phyloP scores from a whole-genome alignment of 2,329 filamentous ascomycete species.

The Botryotinia convoluta region DNA sequence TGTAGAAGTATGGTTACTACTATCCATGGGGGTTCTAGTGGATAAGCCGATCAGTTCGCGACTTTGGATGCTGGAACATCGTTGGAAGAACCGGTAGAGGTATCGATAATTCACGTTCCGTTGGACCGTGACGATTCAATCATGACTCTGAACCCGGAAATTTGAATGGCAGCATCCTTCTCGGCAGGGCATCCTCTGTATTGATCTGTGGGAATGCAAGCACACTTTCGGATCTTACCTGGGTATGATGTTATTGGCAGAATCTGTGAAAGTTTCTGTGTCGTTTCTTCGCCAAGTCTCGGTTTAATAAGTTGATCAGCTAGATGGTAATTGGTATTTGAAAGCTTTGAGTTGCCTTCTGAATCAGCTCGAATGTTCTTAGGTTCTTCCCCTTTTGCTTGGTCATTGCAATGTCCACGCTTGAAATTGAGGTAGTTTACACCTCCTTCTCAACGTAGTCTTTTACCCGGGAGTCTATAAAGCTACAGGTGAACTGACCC shows the following conservation, averaged over 20 bases:
- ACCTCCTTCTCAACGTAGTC: not conserved
- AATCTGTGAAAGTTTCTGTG: no score
- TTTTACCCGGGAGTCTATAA: not conserved
- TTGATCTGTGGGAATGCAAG: no score
- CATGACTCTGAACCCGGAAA: not conserved
- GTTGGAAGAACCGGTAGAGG: not conserved
- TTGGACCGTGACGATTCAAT: not conserved
- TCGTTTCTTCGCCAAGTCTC: no score
- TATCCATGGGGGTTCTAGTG: not conserved
- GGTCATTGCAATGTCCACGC: not conserved
- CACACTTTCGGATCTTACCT: not conserved
- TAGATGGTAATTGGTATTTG: not conserved
- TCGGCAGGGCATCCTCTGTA: no score
- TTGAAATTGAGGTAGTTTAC: not conserved
- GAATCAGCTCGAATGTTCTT: not conserved
- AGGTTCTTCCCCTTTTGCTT: not conserved
- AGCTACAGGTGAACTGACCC: not conserved
- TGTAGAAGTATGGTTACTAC: not conserved
- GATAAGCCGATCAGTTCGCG: not conserved
- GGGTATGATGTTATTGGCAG: no score
- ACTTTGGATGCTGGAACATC: not conserved
- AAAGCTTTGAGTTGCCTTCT: not conserved
- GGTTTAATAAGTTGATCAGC: not conserved
- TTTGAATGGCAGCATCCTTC: no score
- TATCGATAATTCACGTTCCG: not conserved